Conservation (phyloP, 495 filamentous ascomycete genomes). For the Stereocaulon alpinum region DNA sequence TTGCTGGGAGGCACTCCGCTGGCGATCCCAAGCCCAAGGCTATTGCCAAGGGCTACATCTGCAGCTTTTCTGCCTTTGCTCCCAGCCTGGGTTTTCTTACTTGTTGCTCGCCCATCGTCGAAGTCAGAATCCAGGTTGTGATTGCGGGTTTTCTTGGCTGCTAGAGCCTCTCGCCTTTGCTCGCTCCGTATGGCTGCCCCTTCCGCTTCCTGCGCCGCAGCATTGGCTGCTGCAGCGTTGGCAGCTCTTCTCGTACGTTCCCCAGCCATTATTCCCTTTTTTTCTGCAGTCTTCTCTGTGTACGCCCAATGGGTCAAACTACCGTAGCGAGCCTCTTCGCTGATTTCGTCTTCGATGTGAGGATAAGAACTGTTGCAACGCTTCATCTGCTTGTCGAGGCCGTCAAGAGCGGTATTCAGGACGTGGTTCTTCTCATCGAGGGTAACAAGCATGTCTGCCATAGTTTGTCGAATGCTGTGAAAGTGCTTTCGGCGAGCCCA, state of each 20-base stretch:
- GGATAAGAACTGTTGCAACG: conserved; percentile 77
- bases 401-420: conserved; percentile 77
- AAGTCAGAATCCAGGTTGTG: conserved; percentile 65
- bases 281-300: conserved; percentile 62
- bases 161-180: conserved; percentile 64
- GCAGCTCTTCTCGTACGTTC: conserved; percentile 63
- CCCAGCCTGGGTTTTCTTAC: conserved; percentile 48
- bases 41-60: conserved; percentile 30
- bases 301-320: conserved; percentile 95
- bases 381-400: conserved; percentile 71
- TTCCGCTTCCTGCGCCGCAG: conserved; percentile 66
- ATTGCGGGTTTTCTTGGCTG: conserved; percentile 59
- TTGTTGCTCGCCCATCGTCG: conserved; percentile 49
- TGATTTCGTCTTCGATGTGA: conserved; percentile 78
- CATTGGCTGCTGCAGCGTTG: conserved; percentile 56
- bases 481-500: conserved; percentile 54
- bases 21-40: conserved; percentile 47
- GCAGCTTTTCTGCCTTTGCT: conserved; percentile 54
- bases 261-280: conserved; percentile 43
- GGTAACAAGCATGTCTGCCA: conserved; percentile 69
- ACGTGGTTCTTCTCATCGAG: conserved; percentile 97
- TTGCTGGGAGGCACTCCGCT: conserved; percentile 50
- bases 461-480: conserved; percentile 45
- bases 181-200: conserved; percentile 66
- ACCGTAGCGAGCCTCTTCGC: conserved; percentile 80